phyloP scores from a whole-genome alignment of 495 filamentous ascomycete genomes.

The Ramalina peruviana region DNA sequence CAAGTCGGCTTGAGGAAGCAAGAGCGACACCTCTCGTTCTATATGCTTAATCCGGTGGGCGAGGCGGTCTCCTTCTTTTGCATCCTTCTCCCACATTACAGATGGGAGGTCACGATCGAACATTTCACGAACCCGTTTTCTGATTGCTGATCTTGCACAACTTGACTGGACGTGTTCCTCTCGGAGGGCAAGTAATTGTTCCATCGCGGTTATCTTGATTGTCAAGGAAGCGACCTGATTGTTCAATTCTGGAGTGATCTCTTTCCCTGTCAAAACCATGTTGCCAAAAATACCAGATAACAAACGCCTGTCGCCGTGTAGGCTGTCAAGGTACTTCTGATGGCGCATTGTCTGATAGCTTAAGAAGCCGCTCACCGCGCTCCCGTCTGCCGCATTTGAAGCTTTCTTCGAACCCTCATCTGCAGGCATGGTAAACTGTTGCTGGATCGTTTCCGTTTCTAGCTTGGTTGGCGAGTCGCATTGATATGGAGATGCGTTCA shows the following conservation, averaged over 20 bases:
- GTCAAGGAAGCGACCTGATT: constrained; percentile 8
- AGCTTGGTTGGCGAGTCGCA: constrained; percentile 22
- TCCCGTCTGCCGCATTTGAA: constrained; percentile 11
- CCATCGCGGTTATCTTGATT: constrained; percentile 14
- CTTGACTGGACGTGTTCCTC: constrained; percentile 8
- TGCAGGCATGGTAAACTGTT: background rate
- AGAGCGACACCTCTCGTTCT: constrained; percentile 6
- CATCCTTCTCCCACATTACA: constrained; percentile 4
- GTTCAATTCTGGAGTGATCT: constrained; percentile 2
- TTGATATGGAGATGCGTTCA: constrained; percentile 22
- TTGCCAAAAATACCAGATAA: constrained; percentile 8
- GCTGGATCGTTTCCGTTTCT: background rate
- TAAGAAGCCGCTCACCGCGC: constrained; percentile 16
- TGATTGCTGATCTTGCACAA: constrained; percentile 7
- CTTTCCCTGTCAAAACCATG: constrained; percentile 5
- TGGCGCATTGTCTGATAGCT: constrained; percentile 13
- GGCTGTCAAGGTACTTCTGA: constrained; percentile 9
- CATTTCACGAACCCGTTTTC: constrained; percentile 8
- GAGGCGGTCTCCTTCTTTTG: constrained; percentile 1
- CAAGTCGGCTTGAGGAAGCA: constrained; percentile 5
- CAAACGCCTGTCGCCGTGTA: constrained; percentile 10
- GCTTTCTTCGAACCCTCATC: background rate
- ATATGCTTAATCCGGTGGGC: constrained; percentile 6
- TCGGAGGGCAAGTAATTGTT: constrained; percentile 9
- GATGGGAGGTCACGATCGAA: constrained; percentile 3